Evolutionary conservation across 116 monocot genomes (phyloP), one percentile per base, ranked within the genome.

Genomic region (Dioscorea cayenensis): DNA sequence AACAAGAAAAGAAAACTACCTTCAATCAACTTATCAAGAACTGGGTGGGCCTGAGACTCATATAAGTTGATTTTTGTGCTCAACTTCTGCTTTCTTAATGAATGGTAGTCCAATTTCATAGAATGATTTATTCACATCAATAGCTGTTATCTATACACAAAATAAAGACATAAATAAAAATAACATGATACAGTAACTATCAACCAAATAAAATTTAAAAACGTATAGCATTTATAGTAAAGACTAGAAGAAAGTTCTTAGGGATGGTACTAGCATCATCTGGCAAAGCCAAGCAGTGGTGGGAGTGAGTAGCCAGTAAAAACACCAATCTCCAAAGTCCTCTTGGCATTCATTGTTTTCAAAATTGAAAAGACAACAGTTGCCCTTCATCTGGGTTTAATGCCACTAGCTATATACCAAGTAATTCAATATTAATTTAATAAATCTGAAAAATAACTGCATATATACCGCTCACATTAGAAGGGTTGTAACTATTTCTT

Each of bases 11-110:
- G 25, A 25, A 25, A 25, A 25, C 22, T 60, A 80, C 85, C 78
- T 23, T 81, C 37, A 3, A 81, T 16, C 59, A 83, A 10, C 22
- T 85, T 59, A 22, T 91, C 87, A 1, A 87, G 85, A 48, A 83
- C 50, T 1, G 80, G 69, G 37, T 87, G 61, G 2, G 85, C 91
- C 18, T 55, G n/a, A 3, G 85, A 87, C 32, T 85, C 78, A 2
- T 76, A 77, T 78, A 91, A 91, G 14, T 91, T 59, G 49, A 91
- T 82, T 77, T n/a, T 91, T 87, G 61, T 75, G 66, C 16, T 82
- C 83, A 36, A 87, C 78, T n/a, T 83, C 85, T 17, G 91, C 83
- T 52, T 83, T 85, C 68, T 71, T 4, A 14, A 91, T 85, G 43
- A 76, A 83, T 13, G 87, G 91, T 13, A 80, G 55, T 2, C 83